Base-by-base conservation (phyloP, 2,329 filamentous ascomycete genomes). In the Colletotrichum acutatum region DNA sequence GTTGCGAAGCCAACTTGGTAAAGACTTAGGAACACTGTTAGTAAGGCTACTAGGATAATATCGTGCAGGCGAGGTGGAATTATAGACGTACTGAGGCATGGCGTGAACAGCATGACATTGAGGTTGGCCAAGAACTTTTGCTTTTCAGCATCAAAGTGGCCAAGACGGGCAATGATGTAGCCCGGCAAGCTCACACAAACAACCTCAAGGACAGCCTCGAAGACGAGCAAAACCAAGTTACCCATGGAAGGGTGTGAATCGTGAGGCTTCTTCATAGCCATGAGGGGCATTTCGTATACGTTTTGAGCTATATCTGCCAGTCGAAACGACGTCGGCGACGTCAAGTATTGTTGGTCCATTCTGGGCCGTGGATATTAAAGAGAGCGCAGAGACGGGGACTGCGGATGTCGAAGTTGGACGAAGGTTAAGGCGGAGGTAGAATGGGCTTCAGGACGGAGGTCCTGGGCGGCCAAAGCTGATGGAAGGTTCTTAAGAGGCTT, bases 51-150 rank as follows among this genome's bases (percentile, higher is more conserved):
- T 56, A 26, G 5, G 37, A 19, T 2, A 16, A n/a, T 6, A n/a
- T 49, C 16, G 19, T 49, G 8, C 42, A 49, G 34, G 4, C 52
- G 5, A 61, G 5, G 62, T 12, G 34, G 12, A 26, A 16, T 7
- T 26, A 42, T 24, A 30, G 46, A 84, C 92, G 74, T 91, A 97
- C 94, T 97, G 75, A 99, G 91, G 82, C 97, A 98, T 76, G 97
- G 97, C 34, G 97, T 99, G 83, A 99, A 99, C 54, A 99, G 88
- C 85, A 94, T 94, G 72, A 98, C 95, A 82, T 99, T 99, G 77
- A 99, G 88, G 80, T 99, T 98, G 66, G 97, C 96, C 63, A 98
- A 88, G 80, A 99, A 97, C 83, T 98, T 98, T 83, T 99, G 97
- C 82, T 95, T 94, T 64, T 98, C 95, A 75, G 94, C 95, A 83